Base-by-base conservation (phyloP, 805 yeast genomes). In the Geotrichum ghanense region DNA sequence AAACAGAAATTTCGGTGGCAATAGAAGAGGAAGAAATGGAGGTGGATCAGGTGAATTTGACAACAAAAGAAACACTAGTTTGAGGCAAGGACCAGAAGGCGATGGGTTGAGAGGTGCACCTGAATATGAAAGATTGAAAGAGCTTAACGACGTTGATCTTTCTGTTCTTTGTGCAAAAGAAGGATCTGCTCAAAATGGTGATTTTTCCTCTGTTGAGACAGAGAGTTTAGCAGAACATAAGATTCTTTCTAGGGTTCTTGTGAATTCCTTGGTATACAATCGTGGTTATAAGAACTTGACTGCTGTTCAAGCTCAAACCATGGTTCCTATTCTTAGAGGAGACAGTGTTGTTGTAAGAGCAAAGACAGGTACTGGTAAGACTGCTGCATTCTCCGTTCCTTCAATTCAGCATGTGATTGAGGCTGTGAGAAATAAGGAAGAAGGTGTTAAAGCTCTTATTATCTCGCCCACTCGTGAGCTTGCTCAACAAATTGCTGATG, bases 311-410 rank as follows among this genome's bases (percentile, higher is more conserved):
- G 68, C 67, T 19, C 63, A 59, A 48, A 62, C 67, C 1, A 21
- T 64, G 43, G 48, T 64, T 0, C 94, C 97, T 0, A 85, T 92
- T 53, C 95, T 90, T 61, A 66, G 94, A 26, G 62, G 70, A 16
- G 65, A 68, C 25, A 89, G 90, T 53, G 70, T 86, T 40, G 86
- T 88, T 20, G 88, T 87, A 34, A 73, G 95, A 57, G 96, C 97
- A 22, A 86, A 86, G 62, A 88, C 97, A 2, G 97, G 97, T 61
- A 88, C 97, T 1, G 97, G 97, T 58, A 88, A 88, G 63, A 88
- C 97, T 0, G 77, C 84, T 51, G 94, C 96, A 0, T 88, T 86
- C 62, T 81, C 89, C 50, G 69, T 89, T 40, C 96, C 96, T 2
- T 67, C 84, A 10, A 66, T 86, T 42, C 83, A 86, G 58, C 73